Evolutionary conservation across 2,329 filamentous ascomycete species (phyloP).

Genomic region (Daldinia sp.): DNA sequence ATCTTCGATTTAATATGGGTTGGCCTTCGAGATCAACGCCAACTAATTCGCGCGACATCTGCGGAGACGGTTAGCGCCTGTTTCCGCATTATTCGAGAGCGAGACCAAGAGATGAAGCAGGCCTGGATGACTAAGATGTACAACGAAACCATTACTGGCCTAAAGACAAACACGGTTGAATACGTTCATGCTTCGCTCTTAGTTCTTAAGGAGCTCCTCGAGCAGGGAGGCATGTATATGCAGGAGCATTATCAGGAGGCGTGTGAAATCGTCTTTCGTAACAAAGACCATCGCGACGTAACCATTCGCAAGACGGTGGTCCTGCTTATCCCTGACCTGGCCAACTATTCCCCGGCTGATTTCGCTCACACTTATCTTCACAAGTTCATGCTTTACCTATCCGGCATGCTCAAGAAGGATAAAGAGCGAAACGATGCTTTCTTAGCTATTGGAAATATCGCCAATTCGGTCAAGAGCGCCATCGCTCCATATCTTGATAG

Average conservation of each 20-base stretch:
- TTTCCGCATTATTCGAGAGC: conserved; percentile 93
- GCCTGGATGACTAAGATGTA: conserved; percentile 93
- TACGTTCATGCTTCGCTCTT: conserved; percentile 93
- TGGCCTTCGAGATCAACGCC: conserved; percentile 85
- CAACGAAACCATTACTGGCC: conserved; percentile 80
- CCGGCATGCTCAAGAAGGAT: conserved; percentile 91
- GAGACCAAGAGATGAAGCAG: conserved; percentile 87
- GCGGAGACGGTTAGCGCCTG: conserved; percentile 94
- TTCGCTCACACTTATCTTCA: conserved; percentile 90
- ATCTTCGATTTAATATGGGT: conserved; percentile 98
- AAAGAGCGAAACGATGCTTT: conserved; percentile 95
- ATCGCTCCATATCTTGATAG: conserved; percentile 96
- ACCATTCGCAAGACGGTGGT: conserved; percentile 91
- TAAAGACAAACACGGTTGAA: conserved; percentile 83
- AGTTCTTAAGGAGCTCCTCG: conserved; percentile 88
- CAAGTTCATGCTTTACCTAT: conserved; percentile 96
- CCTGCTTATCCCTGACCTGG: conserved; percentile 88
- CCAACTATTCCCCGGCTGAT: conserved; percentile 89
- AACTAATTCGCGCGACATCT: conserved; percentile 90
- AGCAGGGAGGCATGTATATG: conserved; percentile 99
- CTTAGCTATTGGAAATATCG: conserved; percentile 93
- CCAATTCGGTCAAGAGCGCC: conserved; percentile 92
- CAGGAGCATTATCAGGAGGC: conserved; percentile 90
- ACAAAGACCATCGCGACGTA: conserved; percentile 90
- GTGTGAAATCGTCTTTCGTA: conserved; percentile 89